These are phyloP conservation scores for Silene uniflora DNA, from an alignment of 148 eudicot species.

Conservation along the genomic window DNA sequence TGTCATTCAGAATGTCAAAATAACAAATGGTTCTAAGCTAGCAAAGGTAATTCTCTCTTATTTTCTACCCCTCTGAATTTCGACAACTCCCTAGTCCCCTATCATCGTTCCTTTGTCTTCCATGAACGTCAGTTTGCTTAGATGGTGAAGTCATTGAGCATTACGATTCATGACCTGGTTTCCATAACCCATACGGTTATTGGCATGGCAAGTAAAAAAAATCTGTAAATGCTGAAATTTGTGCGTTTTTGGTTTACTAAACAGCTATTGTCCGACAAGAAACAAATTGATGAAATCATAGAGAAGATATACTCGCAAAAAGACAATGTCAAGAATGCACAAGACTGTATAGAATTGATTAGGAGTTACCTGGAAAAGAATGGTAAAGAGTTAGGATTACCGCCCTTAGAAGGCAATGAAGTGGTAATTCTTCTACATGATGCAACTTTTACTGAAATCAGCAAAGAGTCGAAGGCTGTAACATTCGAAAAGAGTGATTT, in stretches of 20 bases:
- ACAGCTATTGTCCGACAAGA: constrained; percentile 48
- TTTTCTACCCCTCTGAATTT: neutral
- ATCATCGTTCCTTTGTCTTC: neutral
- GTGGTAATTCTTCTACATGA: constrained; percentile 43
- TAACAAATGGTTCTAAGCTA: constrained; percentile 51
- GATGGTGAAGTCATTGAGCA: neutral
- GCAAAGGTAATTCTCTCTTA: constrained; percentile 38
- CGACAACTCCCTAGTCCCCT: neutral
- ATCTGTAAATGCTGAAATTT: neutral
- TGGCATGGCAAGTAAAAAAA: no score
- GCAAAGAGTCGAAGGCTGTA: constrained; percentile 16
- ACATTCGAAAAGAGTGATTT: constrained; percentile 32
- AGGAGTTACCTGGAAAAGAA: constrained; percentile 43
- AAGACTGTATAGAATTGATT: constrained; percentile 27
- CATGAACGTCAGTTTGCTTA: no score
- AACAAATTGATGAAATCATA: constrained; percentile 28
- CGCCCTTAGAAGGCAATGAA: constrained; percentile 42
- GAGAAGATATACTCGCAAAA: constrained; percentile 39
- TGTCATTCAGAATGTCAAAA: constrained; percentile 46
- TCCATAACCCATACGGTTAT: no score
- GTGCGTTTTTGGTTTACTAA: neutral
- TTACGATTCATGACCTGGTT: neutral
- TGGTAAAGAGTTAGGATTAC: constrained; percentile 44
- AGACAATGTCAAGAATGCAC: constrained; percentile 13
- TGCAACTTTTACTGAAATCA: constrained; percentile 37